Percentiles rank a stretch among this genome's conserved stretches.
Evolutionary conservation across 805 yeast species (phyloP).

Genomic region (Yarrowia sp.): DNA sequence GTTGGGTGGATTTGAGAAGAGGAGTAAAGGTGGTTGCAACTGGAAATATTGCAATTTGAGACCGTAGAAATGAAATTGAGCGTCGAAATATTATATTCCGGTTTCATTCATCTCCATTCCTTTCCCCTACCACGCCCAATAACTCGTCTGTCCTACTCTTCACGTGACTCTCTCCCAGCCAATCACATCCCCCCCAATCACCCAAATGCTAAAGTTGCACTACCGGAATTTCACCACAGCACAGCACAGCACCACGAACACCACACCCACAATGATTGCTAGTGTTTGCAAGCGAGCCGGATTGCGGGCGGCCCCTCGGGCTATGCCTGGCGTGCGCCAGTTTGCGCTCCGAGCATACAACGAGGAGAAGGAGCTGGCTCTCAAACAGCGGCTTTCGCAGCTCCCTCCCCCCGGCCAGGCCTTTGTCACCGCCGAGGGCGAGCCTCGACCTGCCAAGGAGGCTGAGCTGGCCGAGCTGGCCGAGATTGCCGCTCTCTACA

Average conservation of each 20-base stretch:
- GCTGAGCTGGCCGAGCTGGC: slow-evolving; percentile 73
- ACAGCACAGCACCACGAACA: slow-evolving; percentile 33
- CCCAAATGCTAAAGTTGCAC: slow-evolving; percentile 37
- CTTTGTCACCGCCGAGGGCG: slow-evolving; percentile 77
- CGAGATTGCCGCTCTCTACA: slow-evolving; percentile 66
- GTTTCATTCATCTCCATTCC: neutral
- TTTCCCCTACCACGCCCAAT: neutral
- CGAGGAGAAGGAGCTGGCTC: slow-evolving; percentile 56
- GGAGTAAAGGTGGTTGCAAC: too few relatives aligned
- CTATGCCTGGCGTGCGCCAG: slow-evolving; percentile 26
- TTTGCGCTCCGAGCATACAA: slow-evolving; percentile 52
- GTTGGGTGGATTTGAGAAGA: neutral
- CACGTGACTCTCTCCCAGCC: slow-evolving; percentile 30
- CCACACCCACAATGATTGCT: slow-evolving; percentile 32
- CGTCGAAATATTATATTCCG: too few relatives aligned
- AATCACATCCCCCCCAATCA: slow-evolving; percentile 36
- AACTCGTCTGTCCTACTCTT: neutral
- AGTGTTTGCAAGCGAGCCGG: slow-evolving; percentile 37
- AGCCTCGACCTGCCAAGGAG: slow-evolving; percentile 73
- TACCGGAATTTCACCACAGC: slow-evolving; percentile 34
- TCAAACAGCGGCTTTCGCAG: slow-evolving; percentile 65
- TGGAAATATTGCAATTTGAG: too few relatives aligned
- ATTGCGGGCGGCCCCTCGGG: slow-evolving; percentile 35
- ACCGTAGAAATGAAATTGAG: neutral
- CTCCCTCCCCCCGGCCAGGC: slow-evolving; percentile 70